phyloP scores from a whole-genome alignment of 1,284 basidiomycete species.

The Nidula niveotomentosa region DNA sequence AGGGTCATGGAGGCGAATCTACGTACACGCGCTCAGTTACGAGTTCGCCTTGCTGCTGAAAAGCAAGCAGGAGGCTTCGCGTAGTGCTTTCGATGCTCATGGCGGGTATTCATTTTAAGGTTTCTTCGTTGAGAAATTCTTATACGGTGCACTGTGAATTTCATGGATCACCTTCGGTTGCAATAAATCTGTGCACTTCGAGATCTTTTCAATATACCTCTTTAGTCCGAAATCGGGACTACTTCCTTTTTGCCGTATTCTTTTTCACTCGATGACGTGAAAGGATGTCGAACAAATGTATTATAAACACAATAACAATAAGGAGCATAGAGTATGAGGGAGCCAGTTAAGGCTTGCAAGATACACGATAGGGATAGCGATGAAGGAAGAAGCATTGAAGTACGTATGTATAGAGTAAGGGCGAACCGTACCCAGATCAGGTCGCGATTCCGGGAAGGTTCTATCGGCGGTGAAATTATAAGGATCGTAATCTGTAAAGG shows the following conservation, averaged over 20 bases:
- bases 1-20: conserved; percentile 39
- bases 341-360: not conserved
- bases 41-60: conserved; percentile 47
- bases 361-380: not conserved
- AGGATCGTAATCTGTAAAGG: conserved; percentile 8
- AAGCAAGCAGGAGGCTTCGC: conserved; percentile 26
- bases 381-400: not conserved
- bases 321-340: not conserved
- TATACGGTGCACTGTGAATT: not conserved
- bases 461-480: conserved; percentile 19
- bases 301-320: not conserved
- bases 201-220: too few relatives aligned
- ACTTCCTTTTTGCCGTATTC: too few relatives aligned
- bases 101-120: not conserved
- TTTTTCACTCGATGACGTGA: not conserved
- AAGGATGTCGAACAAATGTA: conserved; percentile 3
- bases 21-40: conserved; percentile 48
- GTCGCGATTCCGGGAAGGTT: not conserved
- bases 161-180: not conserved
- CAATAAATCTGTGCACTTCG: not conserved
- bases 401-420: not conserved
- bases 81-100: not conserved
- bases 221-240: too few relatives aligned
- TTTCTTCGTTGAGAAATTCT: not conserved
- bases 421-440: not conserved